Evolutionary conservation across 2,329 filamentous ascomycete species (phyloP), one percentile per base, ranked within the genome.

Genomic region (Amesomyces nigricolor): DNA sequence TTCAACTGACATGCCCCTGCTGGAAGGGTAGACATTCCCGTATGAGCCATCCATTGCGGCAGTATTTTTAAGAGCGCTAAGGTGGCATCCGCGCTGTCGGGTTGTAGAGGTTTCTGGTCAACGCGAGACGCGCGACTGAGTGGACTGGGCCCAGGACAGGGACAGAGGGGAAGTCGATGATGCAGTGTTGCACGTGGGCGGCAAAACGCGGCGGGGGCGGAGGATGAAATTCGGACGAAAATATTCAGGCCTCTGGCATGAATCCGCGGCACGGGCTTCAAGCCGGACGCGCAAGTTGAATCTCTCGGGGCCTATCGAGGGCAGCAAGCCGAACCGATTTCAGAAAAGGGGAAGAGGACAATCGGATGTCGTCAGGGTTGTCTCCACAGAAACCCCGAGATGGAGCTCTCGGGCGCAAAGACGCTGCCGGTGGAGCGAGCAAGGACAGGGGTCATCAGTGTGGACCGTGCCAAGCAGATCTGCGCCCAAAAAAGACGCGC

Each of bases 41-140:
- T 69, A 69, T 37, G 65, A 61, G 46, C 67, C 66, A 39, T 68
- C 67, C 62, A 65, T 66, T 11, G 51, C 55, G 53, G 47, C 47
- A 30, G 29, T 45, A 5, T 49, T 29, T 47, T 58, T n/a, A 54
- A 45, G 29, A 52, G 26, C 44, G 22, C 43, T 29, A 29, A 30
- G 16, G 29, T 51, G 37, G 26, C 52, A 53, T 45, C 19, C 42
- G 43, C 52, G 48, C 44, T 48, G 42, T 43, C 16, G 14, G 3
- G 46, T 53, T 17, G 30, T 26, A n/a, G 37, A 29, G 4, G 29
- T 48, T 10, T 13, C 32, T 35, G 32, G 32, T 13, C 32, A 7
- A 13, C 32, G 11, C 32, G 9, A 13, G 8, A 35, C 32, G 32
- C 9, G 9, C 32, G 32, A 9, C 11, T 10, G 32, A 9, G 11